phyloP scores from a whole-genome alignment of 805 yeast genomes.

The Candida sanyiensis region DNA sequence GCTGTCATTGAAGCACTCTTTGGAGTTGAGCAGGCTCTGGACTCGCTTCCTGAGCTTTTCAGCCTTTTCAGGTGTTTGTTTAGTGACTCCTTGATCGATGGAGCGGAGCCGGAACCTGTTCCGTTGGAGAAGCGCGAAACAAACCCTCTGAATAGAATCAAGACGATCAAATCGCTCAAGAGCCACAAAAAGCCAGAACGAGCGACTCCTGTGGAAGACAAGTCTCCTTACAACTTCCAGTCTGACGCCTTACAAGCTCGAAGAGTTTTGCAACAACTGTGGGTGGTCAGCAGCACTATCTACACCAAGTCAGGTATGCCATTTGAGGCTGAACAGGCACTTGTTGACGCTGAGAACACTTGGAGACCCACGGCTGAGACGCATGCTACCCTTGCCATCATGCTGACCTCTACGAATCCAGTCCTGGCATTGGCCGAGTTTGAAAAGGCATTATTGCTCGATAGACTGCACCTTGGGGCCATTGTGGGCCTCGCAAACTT shows the following conservation, averaged over 20 bases:
- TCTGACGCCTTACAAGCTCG: conserved; percentile 26
- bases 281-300: conserved; percentile 70
- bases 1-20: conserved; percentile 58
- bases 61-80: conserved; percentile 49
- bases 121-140: neutral
- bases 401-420: conserved; percentile 31
- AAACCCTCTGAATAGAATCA: conserved; percentile 9
- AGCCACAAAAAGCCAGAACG: conserved; percentile 7
- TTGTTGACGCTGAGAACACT: conserved; percentile 61
- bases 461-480: conserved; percentile 10
- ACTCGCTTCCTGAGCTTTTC: conserved; percentile 61
- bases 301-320: conserved; percentile 50
- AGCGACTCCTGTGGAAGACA: neutral
- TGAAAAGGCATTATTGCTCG: conserved; percentile 39
- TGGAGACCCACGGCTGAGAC: conserved; percentile 43
- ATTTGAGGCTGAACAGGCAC: conserved; percentile 63
- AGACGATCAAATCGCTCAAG: conserved; percentile 16
- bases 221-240: conserved; percentile 7
- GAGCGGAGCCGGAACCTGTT: neutral
- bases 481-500: conserved; percentile 20
- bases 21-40: conserved; percentile 56
- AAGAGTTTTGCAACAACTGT: conserved; percentile 48
- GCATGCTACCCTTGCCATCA: conserved; percentile 37
- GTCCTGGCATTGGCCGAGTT: conserved; percentile 52
- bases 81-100: conserved; percentile 18